phyloP scores from a whole-genome alignment of 2,329 filamentous ascomycete species.

The Colletotrichum spinosum region DNA sequence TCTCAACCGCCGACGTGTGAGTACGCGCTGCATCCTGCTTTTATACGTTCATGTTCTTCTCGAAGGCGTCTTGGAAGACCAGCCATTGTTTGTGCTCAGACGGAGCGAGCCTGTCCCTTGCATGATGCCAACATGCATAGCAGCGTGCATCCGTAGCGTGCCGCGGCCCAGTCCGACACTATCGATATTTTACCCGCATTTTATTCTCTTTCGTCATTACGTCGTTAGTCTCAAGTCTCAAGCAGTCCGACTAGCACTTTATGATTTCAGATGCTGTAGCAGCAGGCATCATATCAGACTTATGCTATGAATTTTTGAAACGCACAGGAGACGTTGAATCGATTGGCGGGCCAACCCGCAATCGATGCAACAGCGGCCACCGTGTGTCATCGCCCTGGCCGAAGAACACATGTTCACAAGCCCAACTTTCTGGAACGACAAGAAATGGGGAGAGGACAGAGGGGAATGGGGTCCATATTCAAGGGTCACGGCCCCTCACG shows the following conservation, averaged over 20 bases:
- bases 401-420: constrained; percentile 24
- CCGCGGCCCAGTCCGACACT: constrained; percentile 13
- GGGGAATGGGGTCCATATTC: not conserved
- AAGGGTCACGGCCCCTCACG: constrained; percentile 8
- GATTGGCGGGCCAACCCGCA: constrained; percentile 17
- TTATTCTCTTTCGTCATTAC: constrained; percentile 6
- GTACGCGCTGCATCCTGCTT: too few species aligned
- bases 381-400: constrained; percentile 8
- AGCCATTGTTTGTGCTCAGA: not conserved
- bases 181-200: constrained; percentile 13
- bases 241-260: constrained; percentile 1
- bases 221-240: constrained; percentile 2
- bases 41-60: too few species aligned
- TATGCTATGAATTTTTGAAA: constrained; percentile 18
- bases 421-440: constrained; percentile 20
- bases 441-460: constrained; percentile 8
- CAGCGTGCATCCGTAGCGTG: constrained; percentile 16
- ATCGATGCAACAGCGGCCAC: constrained; percentile 12
- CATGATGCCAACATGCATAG: constrained; percentile 28
- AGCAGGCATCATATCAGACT: constrained; percentile 1
- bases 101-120: constrained; percentile 24
- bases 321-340: constrained; percentile 17
- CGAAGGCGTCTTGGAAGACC: too few species aligned
- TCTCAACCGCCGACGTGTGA: too few species aligned
- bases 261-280: constrained; percentile 4